A percentile compares a stretch with the other conserved stretches of the same genome.
These are phyloP conservation scores for Phytophthora pistaciae DNA, from an alignment of 352 stramenopile genomes.

Conservation along the genomic window DNA sequence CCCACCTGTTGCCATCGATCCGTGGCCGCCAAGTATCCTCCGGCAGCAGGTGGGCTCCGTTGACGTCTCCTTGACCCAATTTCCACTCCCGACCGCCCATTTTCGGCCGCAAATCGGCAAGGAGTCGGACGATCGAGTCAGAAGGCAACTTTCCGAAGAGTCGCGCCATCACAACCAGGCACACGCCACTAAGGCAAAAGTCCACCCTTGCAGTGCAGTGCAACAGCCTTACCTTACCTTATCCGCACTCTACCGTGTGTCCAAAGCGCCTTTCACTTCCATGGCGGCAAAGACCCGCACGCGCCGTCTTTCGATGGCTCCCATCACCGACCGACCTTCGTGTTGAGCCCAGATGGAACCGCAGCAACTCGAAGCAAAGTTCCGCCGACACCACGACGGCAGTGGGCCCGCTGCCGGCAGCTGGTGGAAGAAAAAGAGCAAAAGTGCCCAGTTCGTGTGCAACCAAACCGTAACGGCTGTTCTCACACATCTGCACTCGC, in stretches of 20 bases:
- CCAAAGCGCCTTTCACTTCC: background rate
- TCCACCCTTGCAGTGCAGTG: background rate
- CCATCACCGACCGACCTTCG: background rate
- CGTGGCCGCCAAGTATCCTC: background rate
- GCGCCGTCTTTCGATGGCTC: background rate
- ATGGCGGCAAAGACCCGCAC: background rate
- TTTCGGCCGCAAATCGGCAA: background rate
- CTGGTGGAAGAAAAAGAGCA: conserved; percentile 25
- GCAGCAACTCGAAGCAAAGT: conserved; percentile 8
- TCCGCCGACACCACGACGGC: background rate
- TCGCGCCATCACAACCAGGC: background rate
- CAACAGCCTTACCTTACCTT: background rate
- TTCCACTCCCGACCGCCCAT: background rate
- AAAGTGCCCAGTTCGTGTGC: conserved; percentile 13
- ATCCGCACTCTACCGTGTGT: background rate
- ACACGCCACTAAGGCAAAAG: background rate
- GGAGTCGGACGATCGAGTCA: conserved; percentile 23
- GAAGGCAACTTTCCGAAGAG: conserved; percentile 15
- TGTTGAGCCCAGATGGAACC: conserved; percentile 20
- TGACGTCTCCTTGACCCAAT: background rate
- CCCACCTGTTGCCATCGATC: background rate
- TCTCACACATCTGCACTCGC: background rate
- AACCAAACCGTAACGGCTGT: conserved; percentile 17
- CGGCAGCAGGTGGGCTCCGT: background rate
- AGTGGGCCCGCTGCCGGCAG: background rate